Evolutionary conservation across 1,284 basidiomycete species (phyloP).

Genomic region (Coriolopsis trogii): DNA sequence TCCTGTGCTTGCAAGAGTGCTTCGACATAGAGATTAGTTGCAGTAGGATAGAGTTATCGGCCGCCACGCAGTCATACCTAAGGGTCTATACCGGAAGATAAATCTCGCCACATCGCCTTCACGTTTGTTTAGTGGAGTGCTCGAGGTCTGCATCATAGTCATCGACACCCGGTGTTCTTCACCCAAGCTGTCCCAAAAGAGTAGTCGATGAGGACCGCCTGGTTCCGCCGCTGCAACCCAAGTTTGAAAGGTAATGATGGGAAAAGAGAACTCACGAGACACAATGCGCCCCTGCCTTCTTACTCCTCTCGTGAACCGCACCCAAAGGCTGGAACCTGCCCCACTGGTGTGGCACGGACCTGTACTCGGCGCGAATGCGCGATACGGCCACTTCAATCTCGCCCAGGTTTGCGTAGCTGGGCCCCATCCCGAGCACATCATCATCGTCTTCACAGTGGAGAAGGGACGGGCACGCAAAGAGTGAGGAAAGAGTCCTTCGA

Average conservation of each 20-base stretch:
- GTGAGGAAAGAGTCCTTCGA: no score
- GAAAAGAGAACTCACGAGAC: constrained; percentile 16
- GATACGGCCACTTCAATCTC: constrained; percentile 13
- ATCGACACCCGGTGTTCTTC: background rate
- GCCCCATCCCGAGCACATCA: background rate
- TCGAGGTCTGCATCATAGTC: background rate
- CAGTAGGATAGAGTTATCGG: background rate
- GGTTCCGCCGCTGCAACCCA: background rate
- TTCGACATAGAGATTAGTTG: background rate
- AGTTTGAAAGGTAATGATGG: background rate
- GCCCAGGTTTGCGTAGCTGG: constrained; percentile 12
- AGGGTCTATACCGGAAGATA: constrained; percentile 9
- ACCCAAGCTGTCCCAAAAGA: background rate
- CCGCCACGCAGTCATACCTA: background rate
- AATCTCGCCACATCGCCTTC: constrained; percentile 7
- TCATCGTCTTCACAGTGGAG: constrained; percentile 14
- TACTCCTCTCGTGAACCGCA: constrained; percentile 27
- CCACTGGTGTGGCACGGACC: constrained; percentile 1
- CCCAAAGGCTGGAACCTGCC: constrained; percentile 6
- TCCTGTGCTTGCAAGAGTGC: constrained; percentile 11
- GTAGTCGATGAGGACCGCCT: background rate
- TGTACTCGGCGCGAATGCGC: constrained; percentile 3
- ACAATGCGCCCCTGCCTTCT: constrained; percentile 28
- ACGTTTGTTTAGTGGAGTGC: background rate
- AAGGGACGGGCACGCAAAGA: no score